These are phyloP conservation scores for Puccinia novopanici DNA, from an alignment of 1,284 basidiomycete species.

Conservation along the genomic window DNA sequence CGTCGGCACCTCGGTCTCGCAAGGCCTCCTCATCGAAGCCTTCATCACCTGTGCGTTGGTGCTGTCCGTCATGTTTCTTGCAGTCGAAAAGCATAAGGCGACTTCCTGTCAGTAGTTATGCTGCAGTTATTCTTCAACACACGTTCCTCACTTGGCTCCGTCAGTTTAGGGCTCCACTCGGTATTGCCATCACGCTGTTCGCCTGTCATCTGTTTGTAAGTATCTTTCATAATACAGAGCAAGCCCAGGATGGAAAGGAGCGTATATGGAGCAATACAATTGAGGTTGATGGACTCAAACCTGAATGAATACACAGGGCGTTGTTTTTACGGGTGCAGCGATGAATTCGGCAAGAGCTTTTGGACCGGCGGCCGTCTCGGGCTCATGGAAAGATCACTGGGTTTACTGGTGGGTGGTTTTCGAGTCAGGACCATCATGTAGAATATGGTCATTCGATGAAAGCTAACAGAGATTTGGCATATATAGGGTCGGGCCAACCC, in stretches of 20 bases:
- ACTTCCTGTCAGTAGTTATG: conserved; percentile 22
- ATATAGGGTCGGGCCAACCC: conserved; percentile 41
- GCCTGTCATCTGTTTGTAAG: conserved; percentile 38
- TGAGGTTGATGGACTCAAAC: background rate
- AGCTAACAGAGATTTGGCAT: background rate
- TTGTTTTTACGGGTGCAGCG: conserved; percentile 37
- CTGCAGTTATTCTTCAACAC: background rate
- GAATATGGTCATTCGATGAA: background rate
- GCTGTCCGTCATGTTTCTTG: conserved; percentile 42
- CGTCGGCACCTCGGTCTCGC: conserved; percentile 18
- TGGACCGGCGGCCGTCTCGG: conserved; percentile 33
- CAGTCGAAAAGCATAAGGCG: conserved; percentile 42
- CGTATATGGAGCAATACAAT: background rate
- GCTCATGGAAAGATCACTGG: conserved; percentile 34
- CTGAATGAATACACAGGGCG: background rate
- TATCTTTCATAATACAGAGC: background rate
- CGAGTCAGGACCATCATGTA: background rate
- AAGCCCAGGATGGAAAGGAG: background rate
- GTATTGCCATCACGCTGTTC: conserved; percentile 37
- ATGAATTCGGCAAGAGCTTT: conserved; percentile 48
- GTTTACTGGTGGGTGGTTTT: conserved; percentile 36
- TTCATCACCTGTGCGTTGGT: conserved; percentile 34
- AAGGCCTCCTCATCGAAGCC: conserved; percentile 41
- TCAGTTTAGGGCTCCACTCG: conserved; percentile 24
- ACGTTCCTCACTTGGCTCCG: background rate